Evolutionary conservation across 1,284 basidiomycete species (phyloP).

Genomic region (Sphagnurus paluster): DNA sequence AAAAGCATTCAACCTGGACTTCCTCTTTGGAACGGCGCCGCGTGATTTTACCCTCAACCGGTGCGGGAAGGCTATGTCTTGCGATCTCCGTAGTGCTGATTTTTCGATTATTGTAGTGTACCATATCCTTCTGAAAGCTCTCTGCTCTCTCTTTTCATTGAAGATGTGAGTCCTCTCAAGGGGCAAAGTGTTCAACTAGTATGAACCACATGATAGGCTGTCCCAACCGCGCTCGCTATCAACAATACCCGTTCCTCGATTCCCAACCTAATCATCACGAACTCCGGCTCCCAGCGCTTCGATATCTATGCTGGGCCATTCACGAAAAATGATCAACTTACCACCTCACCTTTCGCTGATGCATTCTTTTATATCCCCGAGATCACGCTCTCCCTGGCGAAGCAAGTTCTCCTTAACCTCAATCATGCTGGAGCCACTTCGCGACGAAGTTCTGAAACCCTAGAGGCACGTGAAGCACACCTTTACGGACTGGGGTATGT

Average conservation of each 20-base stretch:
- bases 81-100: neutral
- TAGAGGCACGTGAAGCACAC: slow-evolving; percentile 36
- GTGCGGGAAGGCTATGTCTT: slow-evolving; percentile 31
- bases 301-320: slow-evolving; percentile 71
- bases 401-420: slow-evolving; percentile 51
- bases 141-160: slow-evolving; percentile 59
- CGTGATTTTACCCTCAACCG: slow-evolving; percentile 68
- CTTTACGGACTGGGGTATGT: slow-evolving; percentile 54
- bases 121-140: slow-evolving; percentile 70
- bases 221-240: slow-evolving; percentile 54
- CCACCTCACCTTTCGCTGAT: slow-evolving; percentile 65
- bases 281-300: slow-evolving; percentile 77
- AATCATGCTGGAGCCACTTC: slow-evolving; percentile 48
- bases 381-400: slow-evolving; percentile 49
- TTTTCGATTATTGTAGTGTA: slow-evolving; percentile 32
- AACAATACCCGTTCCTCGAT: slow-evolving; percentile 61
- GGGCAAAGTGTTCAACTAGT: no score
- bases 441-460: slow-evolving; percentile 29
- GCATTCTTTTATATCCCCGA: slow-evolving; percentile 59
- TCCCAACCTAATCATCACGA: slow-evolving; percentile 70
- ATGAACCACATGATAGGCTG: slow-evolving; percentile 44
- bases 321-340: slow-evolving; percentile 79
- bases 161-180: slow-evolving; percentile 57
- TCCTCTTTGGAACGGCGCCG: slow-evolving; percentile 68
- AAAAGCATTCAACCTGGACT: slow-evolving; percentile 51